A percentile compares a stretch with the other conserved stretches of the same genome.
Evolutionary conservation across 2,329 filamentous ascomycete species (phyloP).

Genomic region (Myriosclerotinia scirpicola): DNA sequence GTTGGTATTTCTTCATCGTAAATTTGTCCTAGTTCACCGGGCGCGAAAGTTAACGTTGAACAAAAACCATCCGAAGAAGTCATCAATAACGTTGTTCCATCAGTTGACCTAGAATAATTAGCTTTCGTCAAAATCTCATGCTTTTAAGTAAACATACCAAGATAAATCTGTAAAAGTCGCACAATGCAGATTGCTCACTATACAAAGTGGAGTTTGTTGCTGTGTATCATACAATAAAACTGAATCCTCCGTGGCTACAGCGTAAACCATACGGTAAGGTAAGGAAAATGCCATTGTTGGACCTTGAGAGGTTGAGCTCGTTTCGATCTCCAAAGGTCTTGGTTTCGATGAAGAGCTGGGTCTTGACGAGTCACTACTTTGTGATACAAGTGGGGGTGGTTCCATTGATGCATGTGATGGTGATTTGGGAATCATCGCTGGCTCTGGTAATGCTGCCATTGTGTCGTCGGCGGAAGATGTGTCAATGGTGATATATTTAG

Average conservation of each 20-base stretch:
- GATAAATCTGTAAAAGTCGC: constrained; percentile 95
- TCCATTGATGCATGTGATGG: constrained; percentile 70
- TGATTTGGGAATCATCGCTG: constrained; percentile 58
- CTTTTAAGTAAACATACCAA: constrained; percentile 64
- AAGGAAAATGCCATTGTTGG: constrained; percentile 75
- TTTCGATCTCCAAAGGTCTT: constrained; percentile 46
- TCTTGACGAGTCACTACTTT: constrained; percentile 46
- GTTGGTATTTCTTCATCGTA: constrained; percentile 68
- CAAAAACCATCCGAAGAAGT: constrained; percentile 99
- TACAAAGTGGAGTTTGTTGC: constrained; percentile 86
- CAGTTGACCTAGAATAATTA: constrained; percentile 59
- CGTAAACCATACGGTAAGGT: constrained; percentile 92
- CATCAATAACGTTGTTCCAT: constrained; percentile 79
- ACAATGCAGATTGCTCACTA: constrained; percentile 96
- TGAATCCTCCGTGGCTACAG: constrained; percentile 94
- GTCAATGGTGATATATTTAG: constrained; percentile 91
- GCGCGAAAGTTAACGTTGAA: constrained; percentile 80
- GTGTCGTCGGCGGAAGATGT: constrained; percentile 84
- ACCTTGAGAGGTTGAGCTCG: constrained; percentile 53
- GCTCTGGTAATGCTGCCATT: constrained; percentile 81
- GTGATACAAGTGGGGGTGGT: constrained; percentile 64
- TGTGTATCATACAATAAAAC: constrained; percentile 96
- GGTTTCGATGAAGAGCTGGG: constrained; percentile 46
- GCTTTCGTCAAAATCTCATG: background rate
- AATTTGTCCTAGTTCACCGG: constrained; percentile 79